Percentiles rank a stretch among this genome's conserved stretches.
These are phyloP conservation scores for Mucor mucedo DNA, from an alignment of 371 early-diverging fungal species.

Conservation along the genomic window DNA sequence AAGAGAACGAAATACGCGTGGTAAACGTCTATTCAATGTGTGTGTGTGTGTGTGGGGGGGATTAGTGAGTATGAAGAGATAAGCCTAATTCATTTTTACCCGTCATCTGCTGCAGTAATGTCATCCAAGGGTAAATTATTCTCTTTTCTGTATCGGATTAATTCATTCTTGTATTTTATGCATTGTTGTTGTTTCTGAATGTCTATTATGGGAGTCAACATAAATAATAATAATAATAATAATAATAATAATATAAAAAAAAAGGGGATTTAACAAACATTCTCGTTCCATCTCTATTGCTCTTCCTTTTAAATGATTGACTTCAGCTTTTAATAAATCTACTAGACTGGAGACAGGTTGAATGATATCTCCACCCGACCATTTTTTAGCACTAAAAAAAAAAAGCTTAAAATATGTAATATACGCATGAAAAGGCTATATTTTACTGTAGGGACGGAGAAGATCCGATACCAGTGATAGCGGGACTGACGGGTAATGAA, in stretches of 20 bases:
- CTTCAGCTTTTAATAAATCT: constrained; percentile 74
- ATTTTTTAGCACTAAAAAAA: constrained; percentile 1
- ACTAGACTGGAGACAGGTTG: constrained; percentile 50
- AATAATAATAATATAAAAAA: too few species aligned
- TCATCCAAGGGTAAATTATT: constrained; percentile 60
- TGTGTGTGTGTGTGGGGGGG: too few species aligned
- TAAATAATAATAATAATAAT: too few species aligned
- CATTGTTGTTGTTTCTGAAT: constrained; percentile 69
- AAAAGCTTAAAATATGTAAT: neutral
- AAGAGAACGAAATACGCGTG: constrained; percentile 46
- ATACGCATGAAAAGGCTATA: neutral
- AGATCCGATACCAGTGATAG: constrained; percentile 34
- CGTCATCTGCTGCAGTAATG: constrained; percentile 52
- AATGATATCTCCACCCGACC: neutral
- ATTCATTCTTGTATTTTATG: constrained; percentile 71
- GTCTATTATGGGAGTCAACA: constrained; percentile 29
- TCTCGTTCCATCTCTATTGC: constrained; percentile 79
- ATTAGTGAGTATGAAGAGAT: too few species aligned
- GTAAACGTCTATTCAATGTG: constrained; percentile 11
- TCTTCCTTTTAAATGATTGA: constrained; percentile 63
- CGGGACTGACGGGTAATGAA: constrained; percentile 34
- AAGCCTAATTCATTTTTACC: constrained; percentile 27
- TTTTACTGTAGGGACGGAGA: constrained; percentile 33
- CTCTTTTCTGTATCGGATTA: constrained; percentile 69
- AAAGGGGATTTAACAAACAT: constrained; percentile 44